Percentiles rank a stretch among this genome's conserved stretches.
phyloP scores from a whole-genome alignment of 257 asterid species.

The Solanum habrochaites region DNA sequence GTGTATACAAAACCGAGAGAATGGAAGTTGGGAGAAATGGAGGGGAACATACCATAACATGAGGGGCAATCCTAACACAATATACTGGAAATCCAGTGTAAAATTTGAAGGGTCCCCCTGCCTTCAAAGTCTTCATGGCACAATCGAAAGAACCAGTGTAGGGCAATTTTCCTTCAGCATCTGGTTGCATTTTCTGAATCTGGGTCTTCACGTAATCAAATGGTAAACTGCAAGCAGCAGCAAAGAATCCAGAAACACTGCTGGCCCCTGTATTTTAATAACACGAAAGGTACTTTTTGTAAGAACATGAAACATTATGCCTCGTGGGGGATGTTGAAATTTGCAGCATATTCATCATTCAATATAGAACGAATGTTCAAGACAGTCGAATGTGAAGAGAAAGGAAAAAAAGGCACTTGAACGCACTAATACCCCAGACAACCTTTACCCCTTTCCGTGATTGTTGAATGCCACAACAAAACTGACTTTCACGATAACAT shows the following conservation, averaged over 20 bases:
- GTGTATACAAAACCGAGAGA: not conserved
- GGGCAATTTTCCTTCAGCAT: conserved; percentile 70
- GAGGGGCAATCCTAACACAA: conserved; percentile 93
- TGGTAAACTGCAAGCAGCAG: conserved; percentile 92
- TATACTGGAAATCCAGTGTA: conserved; percentile 95
- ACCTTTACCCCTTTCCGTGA: not conserved
- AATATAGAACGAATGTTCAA: not conserved
- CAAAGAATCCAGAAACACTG: conserved; percentile 77
- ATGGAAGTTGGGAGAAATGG: not conserved
- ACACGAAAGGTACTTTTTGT: not conserved
- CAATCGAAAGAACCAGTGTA: conserved; percentile 87
- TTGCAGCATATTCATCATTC: not conserved
- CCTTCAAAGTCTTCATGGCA: conserved; percentile 57
- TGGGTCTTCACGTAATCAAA: conserved; percentile 92
- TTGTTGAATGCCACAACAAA: not conserved
- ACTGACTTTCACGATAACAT: not conserved
- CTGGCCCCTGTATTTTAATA: conserved; percentile 55
- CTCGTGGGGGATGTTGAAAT: not conserved
- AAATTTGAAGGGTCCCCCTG: conserved; percentile 78
- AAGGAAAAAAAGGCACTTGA: not conserved
- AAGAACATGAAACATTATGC: not conserved
- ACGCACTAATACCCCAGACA: not conserved
- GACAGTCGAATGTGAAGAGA: not conserved
- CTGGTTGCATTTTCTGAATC: conserved; percentile 96
- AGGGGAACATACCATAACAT: conserved; percentile 73